These are phyloP conservation scores for Kernera saxatilis DNA, from an alignment of 345 rosid species.

Conservation along the genomic window DNA sequence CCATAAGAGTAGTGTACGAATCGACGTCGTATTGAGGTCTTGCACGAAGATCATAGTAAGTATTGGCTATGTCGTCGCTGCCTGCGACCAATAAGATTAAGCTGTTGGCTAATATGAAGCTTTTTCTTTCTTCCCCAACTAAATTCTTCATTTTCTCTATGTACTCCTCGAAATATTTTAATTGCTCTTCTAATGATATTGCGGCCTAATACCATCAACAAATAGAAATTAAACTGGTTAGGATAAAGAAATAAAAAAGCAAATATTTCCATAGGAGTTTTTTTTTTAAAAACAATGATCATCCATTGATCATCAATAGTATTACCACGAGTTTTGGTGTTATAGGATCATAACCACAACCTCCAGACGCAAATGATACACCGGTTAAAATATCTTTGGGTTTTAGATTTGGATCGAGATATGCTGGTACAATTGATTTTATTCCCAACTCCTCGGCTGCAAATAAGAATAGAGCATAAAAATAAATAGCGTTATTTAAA, in stretches of 20 bases:
- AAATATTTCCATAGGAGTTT: constrained; percentile 2
- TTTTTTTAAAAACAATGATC: too few species aligned
- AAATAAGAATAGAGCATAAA: neutral
- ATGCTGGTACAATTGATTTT: constrained; percentile 54
- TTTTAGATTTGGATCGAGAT: constrained; percentile 44
- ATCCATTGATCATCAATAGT: neutral
- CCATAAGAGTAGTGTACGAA: constrained; percentile 43
- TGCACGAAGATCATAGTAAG: constrained; percentile 37
- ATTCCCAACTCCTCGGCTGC: constrained; percentile 69
- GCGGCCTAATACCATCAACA: constrained; percentile 34
- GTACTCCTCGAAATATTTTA: constrained; percentile 46
- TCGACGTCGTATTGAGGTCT: constrained; percentile 37
- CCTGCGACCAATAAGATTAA: constrained; percentile 41
- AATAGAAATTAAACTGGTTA: neutral
- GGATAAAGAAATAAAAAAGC: neutral
- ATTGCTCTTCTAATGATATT: constrained; percentile 40
- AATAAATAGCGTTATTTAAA: neutral
- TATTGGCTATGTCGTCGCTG: constrained; percentile 61
- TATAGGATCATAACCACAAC: constrained; percentile 65
- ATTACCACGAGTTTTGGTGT: constrained; percentile 50
- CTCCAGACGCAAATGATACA: constrained; percentile 77
- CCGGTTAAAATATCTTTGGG: constrained; percentile 64
- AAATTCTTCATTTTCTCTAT: constrained; percentile 31
- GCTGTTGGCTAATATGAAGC: constrained; percentile 38
- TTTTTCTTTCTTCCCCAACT: constrained; percentile 47